Evolutionary conservation across 2,329 filamentous ascomycete genomes (phyloP).

Genomic region (Neopestalotiopsis clavispora): DNA sequence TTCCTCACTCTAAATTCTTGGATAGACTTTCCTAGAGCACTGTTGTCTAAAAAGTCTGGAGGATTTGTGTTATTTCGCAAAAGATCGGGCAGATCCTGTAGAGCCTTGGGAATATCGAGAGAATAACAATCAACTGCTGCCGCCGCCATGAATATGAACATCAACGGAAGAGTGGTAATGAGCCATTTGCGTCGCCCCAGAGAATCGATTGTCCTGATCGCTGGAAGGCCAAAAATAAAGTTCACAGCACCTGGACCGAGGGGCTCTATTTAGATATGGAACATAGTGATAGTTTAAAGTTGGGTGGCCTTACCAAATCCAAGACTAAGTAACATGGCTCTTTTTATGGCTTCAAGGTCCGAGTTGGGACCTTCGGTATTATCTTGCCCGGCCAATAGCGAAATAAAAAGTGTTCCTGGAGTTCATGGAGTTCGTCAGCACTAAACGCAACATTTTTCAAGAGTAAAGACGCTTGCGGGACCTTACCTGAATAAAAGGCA

Average conservation of each 20-base stretch:
- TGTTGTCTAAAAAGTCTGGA: too few relatives aligned
- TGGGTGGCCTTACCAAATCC: not conserved
- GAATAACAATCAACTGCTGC: not conserved
- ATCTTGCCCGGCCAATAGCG: not conserved
- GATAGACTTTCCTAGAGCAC: not conserved
- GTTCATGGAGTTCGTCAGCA: too few relatives aligned
- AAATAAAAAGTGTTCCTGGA: slow-evolving; percentile 3
- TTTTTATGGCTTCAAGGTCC: not conserved
- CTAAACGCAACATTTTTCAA: too few relatives aligned
- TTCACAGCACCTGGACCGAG: not conserved
- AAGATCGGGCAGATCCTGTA: not conserved
- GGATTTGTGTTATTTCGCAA: not conserved
- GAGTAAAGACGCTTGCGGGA: not conserved
- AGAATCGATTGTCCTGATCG: not conserved
- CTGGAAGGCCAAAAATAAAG: not conserved
- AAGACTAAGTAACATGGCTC: not conserved
- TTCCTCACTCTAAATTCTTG: not conserved
- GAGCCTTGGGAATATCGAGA: not conserved
- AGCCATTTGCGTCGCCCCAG: slow-evolving; percentile 2
- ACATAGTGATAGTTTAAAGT: too few relatives aligned
- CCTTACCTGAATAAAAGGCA: slow-evolving; percentile 5
- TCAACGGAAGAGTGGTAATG: not conserved
- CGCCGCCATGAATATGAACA: not conserved
- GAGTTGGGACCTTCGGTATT: not conserved
- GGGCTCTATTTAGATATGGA: too few relatives aligned